Conservation (phyloP, 208 protist genomes). For the Trypanosoma boissoni region DNA sequence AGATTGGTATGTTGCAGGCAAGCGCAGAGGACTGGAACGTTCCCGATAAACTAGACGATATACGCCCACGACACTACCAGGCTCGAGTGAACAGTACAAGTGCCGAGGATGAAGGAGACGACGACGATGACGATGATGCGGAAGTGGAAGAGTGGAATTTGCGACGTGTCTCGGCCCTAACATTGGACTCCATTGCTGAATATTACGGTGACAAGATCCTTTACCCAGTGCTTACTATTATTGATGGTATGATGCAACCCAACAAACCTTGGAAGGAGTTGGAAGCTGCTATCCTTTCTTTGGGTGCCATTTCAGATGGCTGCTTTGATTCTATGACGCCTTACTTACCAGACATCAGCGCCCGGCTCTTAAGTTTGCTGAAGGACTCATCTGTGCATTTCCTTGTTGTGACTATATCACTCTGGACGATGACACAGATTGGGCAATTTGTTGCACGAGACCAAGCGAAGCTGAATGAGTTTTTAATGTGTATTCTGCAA, state of each 20-base stretch:
- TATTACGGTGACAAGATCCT: conserved; percentile 84
- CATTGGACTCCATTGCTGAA: conserved; percentile 84
- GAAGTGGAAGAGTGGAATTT: conserved; percentile 92
- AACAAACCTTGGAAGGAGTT: conserved; percentile 65
- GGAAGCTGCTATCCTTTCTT: conserved; percentile 90
- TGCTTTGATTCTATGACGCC: conserved; percentile 77
- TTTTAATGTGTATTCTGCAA: conserved; percentile 45
- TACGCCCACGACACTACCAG: conserved; percentile 82
- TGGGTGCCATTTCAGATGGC: conserved; percentile 91
- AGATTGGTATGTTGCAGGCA: conserved; percentile 81
- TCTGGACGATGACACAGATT: conserved; percentile 87
- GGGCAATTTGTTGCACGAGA: conserved; percentile 51
- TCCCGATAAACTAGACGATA: conserved; percentile 80
- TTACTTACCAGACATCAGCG: conserved; percentile 75
- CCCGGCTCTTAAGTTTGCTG: conserved; percentile 74
- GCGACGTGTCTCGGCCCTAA: conserved; percentile 83
- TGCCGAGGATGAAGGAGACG: conserved; percentile 31
- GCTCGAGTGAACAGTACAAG: conserved; percentile 39
- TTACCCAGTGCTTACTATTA: conserved; percentile 60
- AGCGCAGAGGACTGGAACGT: conserved; percentile 75
- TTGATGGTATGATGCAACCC: conserved; percentile 76
- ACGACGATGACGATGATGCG: conserved; percentile 79
- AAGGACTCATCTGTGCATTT: conserved; percentile 67
- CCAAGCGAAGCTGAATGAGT: conserved; percentile 24
- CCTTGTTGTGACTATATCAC: conserved; percentile 87